Conservation (phyloP, 164 flowering plant species). For the Nymphaea colorata region DNA sequence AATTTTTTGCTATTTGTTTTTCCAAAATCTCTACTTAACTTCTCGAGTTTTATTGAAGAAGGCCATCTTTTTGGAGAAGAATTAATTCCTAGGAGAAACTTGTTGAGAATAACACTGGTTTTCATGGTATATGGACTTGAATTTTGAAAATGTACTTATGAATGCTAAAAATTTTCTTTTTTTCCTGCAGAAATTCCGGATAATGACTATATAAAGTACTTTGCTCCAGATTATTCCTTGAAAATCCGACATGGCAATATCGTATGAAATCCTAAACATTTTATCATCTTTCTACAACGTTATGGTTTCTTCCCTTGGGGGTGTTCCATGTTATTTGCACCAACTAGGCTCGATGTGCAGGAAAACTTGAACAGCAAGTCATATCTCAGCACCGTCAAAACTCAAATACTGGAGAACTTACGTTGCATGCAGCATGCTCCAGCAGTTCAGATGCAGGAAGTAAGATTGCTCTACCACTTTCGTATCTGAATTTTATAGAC, state of each 20-base stretch:
- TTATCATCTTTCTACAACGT: no score
- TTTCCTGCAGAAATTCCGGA: conserved; percentile 88
- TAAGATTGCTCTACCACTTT: conserved; percentile 10
- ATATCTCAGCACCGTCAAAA: conserved; percentile 72
- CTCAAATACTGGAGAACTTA: conserved; percentile 89
- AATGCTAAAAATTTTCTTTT: not conserved
- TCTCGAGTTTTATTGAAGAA: no score
- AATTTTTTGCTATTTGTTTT: no score
- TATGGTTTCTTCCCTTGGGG: not conserved
- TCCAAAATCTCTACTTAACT: no score
- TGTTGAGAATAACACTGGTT: no score
- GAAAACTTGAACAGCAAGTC: conserved; percentile 92
- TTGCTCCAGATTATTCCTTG: conserved; percentile 71
- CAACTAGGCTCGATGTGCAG: conserved; percentile 22
- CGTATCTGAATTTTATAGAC: no score
- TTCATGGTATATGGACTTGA: no score
- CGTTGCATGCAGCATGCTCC: conserved; percentile 94
- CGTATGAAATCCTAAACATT: conserved; percentile 27
- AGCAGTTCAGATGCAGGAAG: conserved; percentile 98
- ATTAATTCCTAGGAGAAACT: no score
- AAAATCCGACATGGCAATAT: conserved; percentile 64
- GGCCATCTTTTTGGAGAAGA: no score
- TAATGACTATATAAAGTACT: conserved; percentile 79
- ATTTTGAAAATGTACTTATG: no score
- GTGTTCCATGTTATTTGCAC: not conserved